These are phyloP conservation scores for Auriscalpium microsporum DNA, from an alignment of 768 basidiomycete genomes.

Conservation along the genomic window DNA sequence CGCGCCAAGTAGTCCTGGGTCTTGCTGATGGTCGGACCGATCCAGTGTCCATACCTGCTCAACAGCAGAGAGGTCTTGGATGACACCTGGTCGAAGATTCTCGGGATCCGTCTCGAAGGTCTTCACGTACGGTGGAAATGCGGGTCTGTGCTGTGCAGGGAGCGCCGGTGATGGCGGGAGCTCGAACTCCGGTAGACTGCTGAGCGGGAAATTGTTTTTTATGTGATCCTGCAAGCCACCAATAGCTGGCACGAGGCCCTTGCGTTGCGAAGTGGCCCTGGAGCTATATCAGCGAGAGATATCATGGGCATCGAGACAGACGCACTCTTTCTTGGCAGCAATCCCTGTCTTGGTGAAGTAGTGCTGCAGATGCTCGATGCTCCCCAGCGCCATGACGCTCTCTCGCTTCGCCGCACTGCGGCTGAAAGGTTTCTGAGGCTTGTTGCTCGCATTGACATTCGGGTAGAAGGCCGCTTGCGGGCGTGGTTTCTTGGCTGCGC, in stretches of 20 bases:
- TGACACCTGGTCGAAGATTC: slow-evolving; percentile 64
- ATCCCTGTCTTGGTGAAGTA: slow-evolving; percentile 90
- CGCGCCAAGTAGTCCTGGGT: slow-evolving; percentile 5
- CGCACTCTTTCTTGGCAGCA: slow-evolving; percentile 63
- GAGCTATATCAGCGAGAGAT: slow-evolving; percentile 22
- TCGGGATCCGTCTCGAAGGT: slow-evolving; percentile 70
- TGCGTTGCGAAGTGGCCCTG: slow-evolving; percentile 38
- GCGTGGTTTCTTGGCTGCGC: slow-evolving; percentile 41
- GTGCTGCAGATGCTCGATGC: slow-evolving; percentile 92
- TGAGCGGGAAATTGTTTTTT: slow-evolving; percentile 31
- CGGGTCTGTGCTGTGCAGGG: slow-evolving; percentile 36
- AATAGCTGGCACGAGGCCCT: slow-evolving; percentile 69
- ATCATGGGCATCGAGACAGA: slow-evolving; percentile 8
- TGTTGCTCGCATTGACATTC: slow-evolving; percentile 59
- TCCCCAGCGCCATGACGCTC: slow-evolving; percentile 90
- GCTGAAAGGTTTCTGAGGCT: slow-evolving; percentile 78
- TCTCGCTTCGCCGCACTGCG: slow-evolving; percentile 88
- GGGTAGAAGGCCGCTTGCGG: slow-evolving; percentile 76
- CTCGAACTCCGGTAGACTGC: slow-evolving; percentile 40
- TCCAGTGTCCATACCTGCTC: slow-evolving; percentile 55
- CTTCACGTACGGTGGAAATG: slow-evolving; percentile 50
- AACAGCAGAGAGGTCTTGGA: slow-evolving; percentile 63
- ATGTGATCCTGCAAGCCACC: slow-evolving; percentile 37
- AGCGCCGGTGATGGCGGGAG: slow-evolving; percentile 64
- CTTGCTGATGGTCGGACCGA: neutral